phyloP scores from a whole-genome alignment of 768 basidiomycete genomes.

The Rhodotorula kratochvilovae region DNA sequence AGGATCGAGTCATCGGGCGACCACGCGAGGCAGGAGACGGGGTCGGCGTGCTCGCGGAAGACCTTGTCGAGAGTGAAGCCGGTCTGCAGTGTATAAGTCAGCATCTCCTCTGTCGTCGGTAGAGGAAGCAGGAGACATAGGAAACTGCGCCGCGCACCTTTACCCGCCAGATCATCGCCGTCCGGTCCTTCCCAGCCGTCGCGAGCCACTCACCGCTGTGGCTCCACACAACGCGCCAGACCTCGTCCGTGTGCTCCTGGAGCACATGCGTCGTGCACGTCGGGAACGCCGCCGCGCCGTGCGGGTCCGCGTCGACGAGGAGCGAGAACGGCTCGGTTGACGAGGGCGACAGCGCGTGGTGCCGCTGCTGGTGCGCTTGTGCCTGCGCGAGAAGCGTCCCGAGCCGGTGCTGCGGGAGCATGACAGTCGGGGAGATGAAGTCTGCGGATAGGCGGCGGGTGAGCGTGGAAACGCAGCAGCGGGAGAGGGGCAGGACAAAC shows the following conservation, averaged over 20 bases:
- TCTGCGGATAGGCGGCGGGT: slow-evolving; percentile 52
- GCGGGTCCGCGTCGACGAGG: slow-evolving; percentile 79
- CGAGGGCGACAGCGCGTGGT: slow-evolving; percentile 63
- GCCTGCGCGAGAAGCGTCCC: slow-evolving; percentile 80
- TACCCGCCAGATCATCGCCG: slow-evolving; percentile 82
- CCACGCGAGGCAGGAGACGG: slow-evolving; percentile 83
- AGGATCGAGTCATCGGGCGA: slow-evolving; percentile 80
- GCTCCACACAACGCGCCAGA: slow-evolving; percentile 95
- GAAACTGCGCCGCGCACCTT: slow-evolving; percentile 56
- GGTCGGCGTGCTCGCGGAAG: slow-evolving; percentile 70
- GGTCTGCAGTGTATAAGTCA: slow-evolving; percentile 48
- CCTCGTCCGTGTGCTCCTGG: slow-evolving; percentile 82
- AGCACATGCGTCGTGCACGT: slow-evolving; percentile 68
- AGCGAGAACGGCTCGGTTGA: slow-evolving; percentile 63
- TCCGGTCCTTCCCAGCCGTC: slow-evolving; percentile 78
- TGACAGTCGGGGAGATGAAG: slow-evolving; percentile 81
- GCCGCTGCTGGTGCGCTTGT: slow-evolving; percentile 67
- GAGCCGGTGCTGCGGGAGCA: slow-evolving; percentile 88
- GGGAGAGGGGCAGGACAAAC: slow-evolving; percentile 51
- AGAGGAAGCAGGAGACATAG: no score
- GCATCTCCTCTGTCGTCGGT: not conserved
- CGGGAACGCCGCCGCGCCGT: slow-evolving; percentile 69
- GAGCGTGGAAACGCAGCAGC: not conserved
- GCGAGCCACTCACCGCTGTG: slow-evolving; percentile 79
- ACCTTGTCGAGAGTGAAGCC: slow-evolving; percentile 53